Evolutionary conservation across 306 rosid species (phyloP).

Genomic region (Sesbania bispinosa): DNA sequence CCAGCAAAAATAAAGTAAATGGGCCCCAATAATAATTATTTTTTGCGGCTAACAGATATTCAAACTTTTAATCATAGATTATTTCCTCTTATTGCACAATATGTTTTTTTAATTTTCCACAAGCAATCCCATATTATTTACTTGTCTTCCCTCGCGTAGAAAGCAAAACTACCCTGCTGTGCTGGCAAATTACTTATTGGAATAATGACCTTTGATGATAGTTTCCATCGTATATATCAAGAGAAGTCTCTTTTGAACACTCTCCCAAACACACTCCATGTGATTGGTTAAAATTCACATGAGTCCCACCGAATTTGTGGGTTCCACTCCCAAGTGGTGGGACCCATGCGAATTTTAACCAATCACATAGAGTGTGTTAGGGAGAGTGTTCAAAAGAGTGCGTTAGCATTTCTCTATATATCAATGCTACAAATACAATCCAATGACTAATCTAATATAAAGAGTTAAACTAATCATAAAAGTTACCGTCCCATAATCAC

Average conservation of each 20-base stretch:
- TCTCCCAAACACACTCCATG: too few relatives aligned
- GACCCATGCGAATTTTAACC: too few relatives aligned
- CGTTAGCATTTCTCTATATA: too few relatives aligned
- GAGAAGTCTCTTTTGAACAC: too few relatives aligned
- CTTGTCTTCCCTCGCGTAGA: background rate
- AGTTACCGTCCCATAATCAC: background rate
- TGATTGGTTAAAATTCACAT: too few relatives aligned
- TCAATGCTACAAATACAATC: too few relatives aligned
- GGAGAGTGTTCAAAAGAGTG: too few relatives aligned
- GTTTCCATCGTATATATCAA: too few relatives aligned
- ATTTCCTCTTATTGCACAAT: background rate
- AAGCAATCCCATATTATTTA: background rate
- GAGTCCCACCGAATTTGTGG: too few relatives aligned
- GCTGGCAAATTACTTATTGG: background rate
- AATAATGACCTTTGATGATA: background rate
- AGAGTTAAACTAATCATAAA: background rate
- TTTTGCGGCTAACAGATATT: background rate
- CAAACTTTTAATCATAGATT: background rate
- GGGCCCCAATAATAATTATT: background rate
- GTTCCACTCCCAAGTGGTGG: too few relatives aligned
- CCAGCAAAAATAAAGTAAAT: slow-evolving; percentile 14
- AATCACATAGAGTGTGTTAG: too few relatives aligned
- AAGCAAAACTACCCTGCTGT: background rate
- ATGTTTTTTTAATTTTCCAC: background rate
- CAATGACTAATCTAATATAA: background rate